Conservation (phyloP, 2,329 filamentous ascomycete species). For the Fulvia fulva region DNA sequence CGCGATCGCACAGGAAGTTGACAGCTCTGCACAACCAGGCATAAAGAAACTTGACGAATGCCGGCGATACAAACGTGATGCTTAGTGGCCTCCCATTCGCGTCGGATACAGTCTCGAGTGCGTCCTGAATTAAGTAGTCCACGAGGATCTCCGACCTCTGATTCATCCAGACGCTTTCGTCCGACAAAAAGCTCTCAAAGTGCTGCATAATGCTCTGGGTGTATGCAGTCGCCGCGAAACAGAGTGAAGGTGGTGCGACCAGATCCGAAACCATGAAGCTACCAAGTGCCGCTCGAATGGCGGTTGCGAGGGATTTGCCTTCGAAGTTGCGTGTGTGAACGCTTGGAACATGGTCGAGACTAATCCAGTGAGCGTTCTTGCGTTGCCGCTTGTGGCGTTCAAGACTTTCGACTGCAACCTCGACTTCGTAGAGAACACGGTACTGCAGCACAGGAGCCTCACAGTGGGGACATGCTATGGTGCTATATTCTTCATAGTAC, state of each 20-base stretch:
- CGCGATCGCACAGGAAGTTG: neutral
- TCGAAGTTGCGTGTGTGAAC: neutral
- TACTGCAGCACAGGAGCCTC: neutral
- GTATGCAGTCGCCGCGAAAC: neutral
- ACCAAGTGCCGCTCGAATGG: neutral
- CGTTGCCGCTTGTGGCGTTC: neutral
- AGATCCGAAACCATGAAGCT: neutral
- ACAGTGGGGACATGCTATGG: neutral
- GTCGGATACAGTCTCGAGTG: neutral
- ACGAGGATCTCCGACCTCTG: neutral
- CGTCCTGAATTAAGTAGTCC: neutral
- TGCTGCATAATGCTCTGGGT: neutral
- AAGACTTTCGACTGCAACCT: neutral
- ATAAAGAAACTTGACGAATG: neutral
- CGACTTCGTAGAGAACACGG: neutral
- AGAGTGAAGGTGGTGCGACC: neutral
- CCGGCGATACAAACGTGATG: neutral
- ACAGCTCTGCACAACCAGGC: neutral
- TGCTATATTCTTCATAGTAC: neutral
- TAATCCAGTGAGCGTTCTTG: neutral
- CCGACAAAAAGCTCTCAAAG: neutral
- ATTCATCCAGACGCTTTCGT: neutral
- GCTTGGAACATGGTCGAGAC: neutral
- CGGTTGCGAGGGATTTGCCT: neutral
- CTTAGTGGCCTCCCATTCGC: neutral